Base-by-base conservation (phyloP, 768 basidiomycete genomes). In the Vishniacozyma victoriae region DNA sequence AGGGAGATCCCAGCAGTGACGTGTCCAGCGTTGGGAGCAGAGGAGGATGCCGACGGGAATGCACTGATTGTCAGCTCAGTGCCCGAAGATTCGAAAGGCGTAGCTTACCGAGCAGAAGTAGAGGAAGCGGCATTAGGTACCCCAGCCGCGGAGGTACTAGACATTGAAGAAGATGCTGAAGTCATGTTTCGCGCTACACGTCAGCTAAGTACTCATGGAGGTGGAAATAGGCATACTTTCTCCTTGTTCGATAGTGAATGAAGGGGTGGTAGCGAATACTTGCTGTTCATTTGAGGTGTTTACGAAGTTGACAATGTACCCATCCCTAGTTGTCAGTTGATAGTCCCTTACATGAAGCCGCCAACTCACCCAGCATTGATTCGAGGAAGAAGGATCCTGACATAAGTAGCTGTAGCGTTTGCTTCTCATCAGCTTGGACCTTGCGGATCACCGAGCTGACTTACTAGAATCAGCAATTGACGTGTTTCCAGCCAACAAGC, bases 381-480 rank as follows among this genome's bases (percentile, higher is more conserved):
- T 3, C 48, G 39, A 18, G 60, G 60, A n/a, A 66, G 52, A 20
- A 57, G 45, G 37, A 66, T 50, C 14, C 55, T 39, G 37, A 62
- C 60, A 29, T 53, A 55, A 16, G 40, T 18, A 1, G 64, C 58
- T 0, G 64, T 56, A 11, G 64, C 64, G 37, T 62, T 66, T 7
- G 57, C 63, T 65, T 36, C n/a, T 33, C 23, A 16, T 48, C 33
- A 48, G 45, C 45, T 39, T n/a, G 29, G n/a, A 9, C 29, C 9
- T 9, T n/a, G 9, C 29, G n/a, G 9, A 33, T 9, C 29, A 33
- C n/a, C 29, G 29, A 9, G 29, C 9, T 33, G 29, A 58, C 64
- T 55, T 51, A 62, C 64, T 60, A 25, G 48, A 53, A 60, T 67
- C 64, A 14, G 64, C 64, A 19, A 67, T 54, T 35, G 48, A 48